phyloP scores from a whole-genome alignment of 129 eudicot species.

The Chrysanthemum lavandulifolium region DNA sequence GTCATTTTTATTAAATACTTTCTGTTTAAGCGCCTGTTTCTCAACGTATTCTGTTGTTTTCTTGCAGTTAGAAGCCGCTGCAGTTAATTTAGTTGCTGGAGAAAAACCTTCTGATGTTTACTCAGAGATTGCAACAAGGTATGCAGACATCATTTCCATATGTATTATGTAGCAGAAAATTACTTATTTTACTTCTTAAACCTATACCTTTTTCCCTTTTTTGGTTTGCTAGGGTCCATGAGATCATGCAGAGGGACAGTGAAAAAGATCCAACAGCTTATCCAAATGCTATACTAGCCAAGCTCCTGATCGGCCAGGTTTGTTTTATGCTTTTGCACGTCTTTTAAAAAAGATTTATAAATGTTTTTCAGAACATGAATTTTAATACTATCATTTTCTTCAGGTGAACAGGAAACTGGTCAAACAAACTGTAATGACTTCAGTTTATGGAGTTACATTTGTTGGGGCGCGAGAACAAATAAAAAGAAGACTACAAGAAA shows the following conservation, averaged over 20 bases:
- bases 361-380: not conserved
- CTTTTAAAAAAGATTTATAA: not conserved
- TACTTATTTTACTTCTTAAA: not conserved
- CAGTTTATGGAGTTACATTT: conserved; percentile 93
- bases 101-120: conserved; percentile 84
- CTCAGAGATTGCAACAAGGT: conserved; percentile 81
- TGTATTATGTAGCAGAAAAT: not conserved
- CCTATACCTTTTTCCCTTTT: not conserved
- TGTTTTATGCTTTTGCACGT: conserved; percentile 16
- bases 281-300: conserved; percentile 78
- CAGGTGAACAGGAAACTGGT: conserved; percentile 87
- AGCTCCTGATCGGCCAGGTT: conserved; percentile 80
- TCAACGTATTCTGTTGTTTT: conserved; percentile 2
- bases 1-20: conserved; percentile 3
- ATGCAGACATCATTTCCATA: conserved; percentile 11
- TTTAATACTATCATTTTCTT: not conserved
- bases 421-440: conserved; percentile 99
- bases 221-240: conserved; percentile 57
- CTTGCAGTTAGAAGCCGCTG: conserved; percentile 82
- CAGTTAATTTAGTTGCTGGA: conserved; percentile 82
- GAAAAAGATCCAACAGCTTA: conserved; percentile 62
- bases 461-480: conserved; percentile 97
- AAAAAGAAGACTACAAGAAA: conserved; percentile 77
- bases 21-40: not conserved
- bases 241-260: conserved; percentile 79